Evolutionary conservation across 306 rosid genomes (phyloP), one percentile per base, ranked within the genome.

Genomic region (Lupinus albus): DNA sequence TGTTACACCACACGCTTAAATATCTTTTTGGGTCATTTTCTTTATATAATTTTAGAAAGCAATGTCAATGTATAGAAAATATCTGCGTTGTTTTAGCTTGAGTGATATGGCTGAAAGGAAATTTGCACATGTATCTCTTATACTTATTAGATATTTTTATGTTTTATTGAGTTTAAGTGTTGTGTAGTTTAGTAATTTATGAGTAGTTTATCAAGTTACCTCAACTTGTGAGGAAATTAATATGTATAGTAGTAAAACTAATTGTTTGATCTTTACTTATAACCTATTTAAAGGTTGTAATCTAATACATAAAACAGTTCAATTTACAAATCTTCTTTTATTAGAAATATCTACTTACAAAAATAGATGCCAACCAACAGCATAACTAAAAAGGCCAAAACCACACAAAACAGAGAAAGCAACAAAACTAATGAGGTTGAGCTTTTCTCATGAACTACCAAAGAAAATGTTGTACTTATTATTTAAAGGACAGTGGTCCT

Each of bases 361-460:
- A 21, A 44, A n/a, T 33, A 42, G 8, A 45, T 8, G 20, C 25
- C 39, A 64, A 13, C 6, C 5, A 14, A 17, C 53, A 38, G 9
- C 17, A 11, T 3, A 20, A 28, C 61, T 50, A 73, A 64, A 10
- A 55, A 41, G n/a, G n/a, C n/a, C n/a, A n/a, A n/a, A n/a, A n/a
- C n/a, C n/a, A 59, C 8, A 64, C 20, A 35, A 2, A 52, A 20
- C 72, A 64, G 7, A 47, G 3, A 7, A 12, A 56, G 50, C 35
- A 56, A 5, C 52, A 20, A 64, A 46, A 46, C 14, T 47, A 35
- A 36, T 47, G 35, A 17, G 30, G 17, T 18, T 0, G 1, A 64
- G 49, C 50, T 64, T 55, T 56, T 65, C 11, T 20, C 2, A 48
- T 46, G 73, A 74, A 14, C 61, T 66, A 47, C 58, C 79, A 55